Percentiles rank a stretch among this genome's conserved stretches.
These are phyloP conservation scores for Boletus pseudo-olivaceus DNA, from an alignment of 768 basidiomycete genomes.

Conservation along the genomic window DNA sequence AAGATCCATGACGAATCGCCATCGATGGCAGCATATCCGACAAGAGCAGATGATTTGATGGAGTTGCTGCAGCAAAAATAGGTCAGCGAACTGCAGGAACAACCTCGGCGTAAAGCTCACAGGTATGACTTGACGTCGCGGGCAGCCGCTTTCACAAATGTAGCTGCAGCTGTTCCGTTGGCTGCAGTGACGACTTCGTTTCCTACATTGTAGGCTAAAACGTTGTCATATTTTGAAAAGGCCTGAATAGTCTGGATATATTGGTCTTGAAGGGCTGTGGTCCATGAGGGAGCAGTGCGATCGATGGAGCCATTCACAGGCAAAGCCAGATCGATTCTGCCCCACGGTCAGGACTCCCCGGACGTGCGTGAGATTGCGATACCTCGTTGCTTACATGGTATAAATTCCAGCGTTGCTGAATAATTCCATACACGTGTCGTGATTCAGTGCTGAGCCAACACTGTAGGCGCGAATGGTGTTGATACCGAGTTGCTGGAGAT, in stretches of 20 bases:
- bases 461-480: constrained; percentile 86
- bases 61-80: constrained; percentile 44
- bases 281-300: constrained; percentile 70
- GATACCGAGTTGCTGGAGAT: constrained; percentile 69
- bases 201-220: constrained; percentile 86
- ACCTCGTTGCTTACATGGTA: constrained; percentile 59
- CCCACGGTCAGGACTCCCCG: constrained; percentile 6
- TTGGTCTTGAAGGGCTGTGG: constrained; percentile 71
- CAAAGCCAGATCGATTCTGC: constrained; percentile 80
- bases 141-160: constrained; percentile 89
- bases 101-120: constrained; percentile 37
- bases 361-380: neutral
- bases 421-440: constrained; percentile 80
- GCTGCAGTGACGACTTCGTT: constrained; percentile 69
- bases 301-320: constrained; percentile 86
- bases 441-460: constrained; percentile 78
- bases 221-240: constrained; percentile 85
- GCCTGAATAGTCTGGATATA: constrained; percentile 76
- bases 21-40: constrained; percentile 86
- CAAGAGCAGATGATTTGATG: constrained; percentile 59
- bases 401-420: constrained; percentile 83
- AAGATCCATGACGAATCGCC: constrained; percentile 59
- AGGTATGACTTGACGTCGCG: constrained; percentile 86
- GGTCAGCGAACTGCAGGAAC: neutral
- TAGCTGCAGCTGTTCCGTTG: constrained; percentile 57